Percentiles rank a stretch among this genome's conserved stretches.
Evolutionary conservation across 2,329 filamentous ascomycete species (phyloP).

Genomic region (Fusarium succisae): DNA sequence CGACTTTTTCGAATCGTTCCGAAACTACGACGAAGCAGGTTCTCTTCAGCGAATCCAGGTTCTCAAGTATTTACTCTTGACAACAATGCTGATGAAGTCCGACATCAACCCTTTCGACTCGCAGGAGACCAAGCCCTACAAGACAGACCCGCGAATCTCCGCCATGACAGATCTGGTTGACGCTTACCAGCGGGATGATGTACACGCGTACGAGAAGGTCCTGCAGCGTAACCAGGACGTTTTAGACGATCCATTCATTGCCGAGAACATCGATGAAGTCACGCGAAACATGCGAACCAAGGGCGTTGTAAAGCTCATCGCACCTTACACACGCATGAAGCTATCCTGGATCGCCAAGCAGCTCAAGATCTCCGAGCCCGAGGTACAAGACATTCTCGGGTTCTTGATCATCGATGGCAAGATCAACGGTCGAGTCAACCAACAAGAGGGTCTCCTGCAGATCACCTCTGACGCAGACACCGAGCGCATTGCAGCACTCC

Average conservation of each 20-base stretch:
- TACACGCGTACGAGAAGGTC: conserved; percentile 89
- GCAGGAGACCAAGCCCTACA: conserved; percentile 98
- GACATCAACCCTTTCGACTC: conserved; percentile 99
- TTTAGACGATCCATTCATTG: conserved; percentile 91
- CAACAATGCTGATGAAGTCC: conserved; percentile 98
- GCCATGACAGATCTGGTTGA: conserved; percentile 98
- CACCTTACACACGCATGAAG: conserved; percentile 93
- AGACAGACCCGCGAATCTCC: conserved; percentile 91
- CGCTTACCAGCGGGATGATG: conserved; percentile 94
- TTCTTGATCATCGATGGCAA: conserved; percentile 93
- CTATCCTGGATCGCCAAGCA: conserved; percentile 87
- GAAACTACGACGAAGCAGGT: conserved; percentile 98
- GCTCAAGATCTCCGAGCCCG: conserved; percentile 83
- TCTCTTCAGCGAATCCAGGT: conserved; percentile 97
- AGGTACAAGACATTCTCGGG: conserved; percentile 95
- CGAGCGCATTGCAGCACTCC: conserved; percentile 77
- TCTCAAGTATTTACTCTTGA: conserved; percentile 93
- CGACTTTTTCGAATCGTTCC: conserved; percentile 98
- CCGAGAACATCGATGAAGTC: conserved; percentile 98
- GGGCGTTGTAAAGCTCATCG: conserved; percentile 90
- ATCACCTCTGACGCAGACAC: conserved; percentile 79
- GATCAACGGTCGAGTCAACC: conserved; percentile 88
- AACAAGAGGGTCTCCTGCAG: conserved; percentile 84
- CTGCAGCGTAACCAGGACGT: conserved; percentile 89
- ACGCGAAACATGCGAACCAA: conserved; percentile 98